A percentile compares a stretch with the other conserved stretches of the same genome.
phyloP scores from a whole-genome alignment of 805 yeast genomes.

The Saccharomyces kudriavzevii region DNA sequence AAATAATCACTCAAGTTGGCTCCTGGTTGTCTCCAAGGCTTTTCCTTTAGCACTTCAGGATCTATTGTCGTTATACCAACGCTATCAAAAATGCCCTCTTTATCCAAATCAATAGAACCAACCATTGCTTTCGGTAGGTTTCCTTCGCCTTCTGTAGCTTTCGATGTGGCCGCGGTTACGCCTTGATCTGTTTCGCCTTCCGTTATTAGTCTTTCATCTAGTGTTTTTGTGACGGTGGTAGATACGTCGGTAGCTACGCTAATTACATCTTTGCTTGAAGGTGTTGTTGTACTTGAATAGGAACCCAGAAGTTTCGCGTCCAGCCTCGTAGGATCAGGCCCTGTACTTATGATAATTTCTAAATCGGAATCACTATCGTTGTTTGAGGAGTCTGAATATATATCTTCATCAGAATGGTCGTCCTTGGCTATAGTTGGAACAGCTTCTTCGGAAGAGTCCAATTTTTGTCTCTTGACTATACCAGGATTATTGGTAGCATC shows the following conservation, averaged over 20 bases:
- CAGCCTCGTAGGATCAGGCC: conserved; percentile 22
- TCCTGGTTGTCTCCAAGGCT: conserved; percentile 98
- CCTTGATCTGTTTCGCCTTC: not conserved
- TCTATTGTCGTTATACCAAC: conserved; percentile 74
- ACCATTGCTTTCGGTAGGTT: conserved; percentile 10
- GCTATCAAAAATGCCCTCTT: conserved; percentile 49
- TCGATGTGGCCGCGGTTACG: not conserved
- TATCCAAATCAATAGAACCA: conserved; percentile 29
- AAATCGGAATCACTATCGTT: conserved; percentile 55
- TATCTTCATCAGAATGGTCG: conserved; percentile 33
- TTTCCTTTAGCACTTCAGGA: conserved; percentile 74
- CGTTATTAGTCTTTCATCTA: conserved; percentile 8
- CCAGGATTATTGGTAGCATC: not conserved
- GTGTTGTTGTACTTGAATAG: not conserved
- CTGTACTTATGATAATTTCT: conserved; percentile 68
- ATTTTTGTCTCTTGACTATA: conserved; percentile 13
- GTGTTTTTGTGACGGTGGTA: conserved; percentile 6
- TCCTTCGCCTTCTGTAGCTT: conserved; percentile 3
- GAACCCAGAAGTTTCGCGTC: conserved; percentile 12
- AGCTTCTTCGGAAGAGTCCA: conserved; percentile 22
- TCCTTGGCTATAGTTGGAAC: conserved; percentile 13
- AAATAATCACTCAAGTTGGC: conserved; percentile 91
- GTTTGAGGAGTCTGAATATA: conserved; percentile 39
- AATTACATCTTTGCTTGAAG: not conserved
- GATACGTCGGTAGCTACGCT: conserved; percentile 14